Evolutionary conservation across 2,329 filamentous ascomycete species (phyloP).

Genomic region (Pestalotiopsis sp.): DNA sequence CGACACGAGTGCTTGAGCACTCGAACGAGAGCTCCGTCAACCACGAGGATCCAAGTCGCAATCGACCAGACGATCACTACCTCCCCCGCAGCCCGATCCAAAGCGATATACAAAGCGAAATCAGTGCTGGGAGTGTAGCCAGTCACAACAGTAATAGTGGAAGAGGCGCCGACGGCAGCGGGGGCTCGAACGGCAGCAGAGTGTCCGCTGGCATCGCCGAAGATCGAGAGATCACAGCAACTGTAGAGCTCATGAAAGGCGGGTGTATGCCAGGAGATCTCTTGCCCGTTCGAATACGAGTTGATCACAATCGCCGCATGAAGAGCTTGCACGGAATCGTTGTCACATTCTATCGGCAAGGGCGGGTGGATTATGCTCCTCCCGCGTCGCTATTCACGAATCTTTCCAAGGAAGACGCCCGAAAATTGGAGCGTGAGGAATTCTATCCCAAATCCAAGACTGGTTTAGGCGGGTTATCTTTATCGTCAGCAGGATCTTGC

Average conservation of each 20-base stretch:
- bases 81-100: conserved; percentile 43
- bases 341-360: conserved; percentile 87
- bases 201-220: conserved; percentile 50
- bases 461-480: conserved; percentile 80
- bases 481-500: conserved; percentile 82
- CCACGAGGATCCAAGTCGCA: conserved; percentile 36
- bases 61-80: conserved; percentile 31
- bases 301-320: conserved; percentile 86
- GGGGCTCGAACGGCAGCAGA: conserved; percentile 51
- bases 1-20: conserved; percentile 35
- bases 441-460: conserved; percentile 86
- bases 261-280: conserved; percentile 85
- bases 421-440: conserved; percentile 74
- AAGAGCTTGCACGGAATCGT: conserved; percentile 93
- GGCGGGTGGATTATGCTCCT: conserved; percentile 79
- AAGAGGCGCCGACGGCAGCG: conserved; percentile 42
- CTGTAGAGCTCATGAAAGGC: conserved; percentile 76
- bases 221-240: conserved; percentile 82
- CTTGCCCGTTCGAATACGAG: conserved; percentile 74
- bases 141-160: conserved; percentile 65
- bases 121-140: conserved; percentile 68
- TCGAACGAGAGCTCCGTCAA: conserved; percentile 41
- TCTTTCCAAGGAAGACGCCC: conserved; percentile 63
- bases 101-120: conserved; percentile 64
- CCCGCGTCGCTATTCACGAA: conserved; percentile 49